Evolutionary conservation across 192 early-diverging fungal species (phyloP).

Genomic region (Entomortierella parvispora): DNA sequence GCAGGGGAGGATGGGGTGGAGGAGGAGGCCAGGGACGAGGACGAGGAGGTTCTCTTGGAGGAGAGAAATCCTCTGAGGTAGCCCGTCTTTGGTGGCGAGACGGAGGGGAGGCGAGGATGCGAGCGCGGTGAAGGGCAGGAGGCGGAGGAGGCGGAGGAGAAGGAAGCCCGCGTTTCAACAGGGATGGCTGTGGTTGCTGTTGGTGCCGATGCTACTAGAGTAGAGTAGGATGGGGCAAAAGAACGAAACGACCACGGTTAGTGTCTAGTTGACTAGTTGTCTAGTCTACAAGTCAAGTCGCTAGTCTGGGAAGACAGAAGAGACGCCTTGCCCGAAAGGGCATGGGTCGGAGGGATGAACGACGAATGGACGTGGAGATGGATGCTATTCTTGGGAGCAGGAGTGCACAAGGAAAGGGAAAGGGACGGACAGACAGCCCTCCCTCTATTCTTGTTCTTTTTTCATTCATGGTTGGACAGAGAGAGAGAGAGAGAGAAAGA

Average conservation of each 20-base stretch:
- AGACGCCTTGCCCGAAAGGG: too few species aligned
- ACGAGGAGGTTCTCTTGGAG: constrained; percentile 6
- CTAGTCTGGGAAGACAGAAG: too few species aligned
- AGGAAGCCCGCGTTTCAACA: background rate
- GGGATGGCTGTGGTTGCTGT: too few species aligned
- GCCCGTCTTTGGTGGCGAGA: background rate
- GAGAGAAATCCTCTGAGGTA: constrained; percentile 30
- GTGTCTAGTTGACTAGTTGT: too few species aligned
- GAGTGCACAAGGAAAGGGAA: background rate
- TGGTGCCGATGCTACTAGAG: too few species aligned
- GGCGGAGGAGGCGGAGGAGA: background rate
- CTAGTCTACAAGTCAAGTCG: too few species aligned
- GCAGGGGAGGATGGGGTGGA: background rate
- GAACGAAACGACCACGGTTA: too few species aligned
- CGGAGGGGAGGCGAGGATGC: background rate
- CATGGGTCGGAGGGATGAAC: too few species aligned
- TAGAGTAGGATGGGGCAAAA: too few species aligned
- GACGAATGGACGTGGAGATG: background rate
- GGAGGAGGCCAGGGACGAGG: background rate
- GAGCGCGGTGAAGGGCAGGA: background rate
- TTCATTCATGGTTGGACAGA: background rate
- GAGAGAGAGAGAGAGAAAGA: background rate
- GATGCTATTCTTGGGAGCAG: background rate
- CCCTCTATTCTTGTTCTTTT: background rate
- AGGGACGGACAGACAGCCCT: background rate